Evolutionary conservation across 2,329 filamentous ascomycete genomes (phyloP), one percentile per base, ranked within the genome.

Genomic region (Colletotrichum agaves): DNA sequence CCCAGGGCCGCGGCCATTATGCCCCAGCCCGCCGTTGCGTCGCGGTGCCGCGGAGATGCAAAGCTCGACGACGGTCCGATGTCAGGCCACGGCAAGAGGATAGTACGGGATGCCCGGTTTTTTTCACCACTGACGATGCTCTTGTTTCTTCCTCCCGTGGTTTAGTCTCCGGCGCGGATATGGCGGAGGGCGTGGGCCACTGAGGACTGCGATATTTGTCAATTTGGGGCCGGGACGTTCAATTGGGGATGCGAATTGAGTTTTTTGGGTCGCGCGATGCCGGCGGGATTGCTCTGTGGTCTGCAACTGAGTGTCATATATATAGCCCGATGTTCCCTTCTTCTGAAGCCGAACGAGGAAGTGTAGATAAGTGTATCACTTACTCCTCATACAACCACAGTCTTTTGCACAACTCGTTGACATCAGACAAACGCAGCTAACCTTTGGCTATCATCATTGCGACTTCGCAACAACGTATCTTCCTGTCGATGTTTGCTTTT

Each of bases 21-120:
- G 27, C 11, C 46, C 52, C 27, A 27, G 27, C 46, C 35, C 35
- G 17, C 17, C n/a, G 19, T 12, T 27, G 44, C 27, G 17, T 27
- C 23, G 17, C 19, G 10, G 17, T 17, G 52, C 60, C 64, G 64
- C 64, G 64, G 64, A 67, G 64, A 67, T 67, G 64, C 61, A 64
- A 49, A 37, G 39, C 37, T 27, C 46, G 6, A 53, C 64, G 33
- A 50, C 55, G 46, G 55, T 50, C 53, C 53, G 61, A 67, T 62
- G 62, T 69, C 61, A 65, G 56, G 62, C 61, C 66, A 69, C 56
- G 55, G 50, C 41, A 47, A 44, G 49, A 56, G 44, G 43, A 33
- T 46, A 37, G 57, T 62, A 61, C 64, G 64, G 60, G 37, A 52
- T 37, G 19, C 55, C 64, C 64, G 52, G 23, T 56, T 39, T 41